Conservation (phyloP, 2,329 filamentous ascomycete species). For the Alternaria hordeiaustralica region DNA sequence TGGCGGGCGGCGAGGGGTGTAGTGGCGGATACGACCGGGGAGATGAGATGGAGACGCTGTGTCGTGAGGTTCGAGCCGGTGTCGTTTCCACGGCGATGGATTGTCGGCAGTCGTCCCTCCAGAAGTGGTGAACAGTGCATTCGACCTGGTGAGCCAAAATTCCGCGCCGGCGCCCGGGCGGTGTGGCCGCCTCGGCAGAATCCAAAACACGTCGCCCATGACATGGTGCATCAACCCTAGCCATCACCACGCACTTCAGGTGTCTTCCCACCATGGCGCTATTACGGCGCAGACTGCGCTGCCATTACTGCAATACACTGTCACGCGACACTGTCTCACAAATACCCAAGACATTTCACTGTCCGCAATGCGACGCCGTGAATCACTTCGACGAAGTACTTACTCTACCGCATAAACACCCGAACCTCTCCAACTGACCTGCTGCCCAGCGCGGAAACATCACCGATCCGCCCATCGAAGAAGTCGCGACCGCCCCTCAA, state of each 20-base stretch:
- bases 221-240: slow-evolving; percentile 11
- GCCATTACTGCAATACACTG: slow-evolving; percentile 42
- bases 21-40: background rate
- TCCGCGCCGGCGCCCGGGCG: slow-evolving; percentile 24
- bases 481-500: slow-evolving; percentile 36
- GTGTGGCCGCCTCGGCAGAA: slow-evolving; percentile 17
- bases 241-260: slow-evolving; percentile 1
- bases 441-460: slow-evolving; percentile 79
- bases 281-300: slow-evolving; percentile 44
- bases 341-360: slow-evolving; percentile 33
- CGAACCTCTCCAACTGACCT: slow-evolving; percentile 21
- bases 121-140: slow-evolving; percentile 12
- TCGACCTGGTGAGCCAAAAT: slow-evolving; percentile 18
- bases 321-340: slow-evolving; percentile 30
- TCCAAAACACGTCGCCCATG: slow-evolving; percentile 17
- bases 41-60: background rate
- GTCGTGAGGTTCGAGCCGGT: background rate
- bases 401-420: background rate
- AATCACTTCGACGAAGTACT: slow-evolving; percentile 87
- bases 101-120: background rate
- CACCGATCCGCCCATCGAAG: slow-evolving; percentile 76
- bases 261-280: slow-evolving; percentile 35
- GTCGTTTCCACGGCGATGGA: background rate
- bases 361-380: slow-evolving; percentile 76
- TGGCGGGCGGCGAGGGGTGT: slow-evolving; percentile 3